Percentiles rank a stretch among this genome's conserved stretches.
These are phyloP conservation scores for Beauveria australis DNA, from an alignment of 2,329 filamentous ascomycete genomes.

Conservation along the genomic window DNA sequence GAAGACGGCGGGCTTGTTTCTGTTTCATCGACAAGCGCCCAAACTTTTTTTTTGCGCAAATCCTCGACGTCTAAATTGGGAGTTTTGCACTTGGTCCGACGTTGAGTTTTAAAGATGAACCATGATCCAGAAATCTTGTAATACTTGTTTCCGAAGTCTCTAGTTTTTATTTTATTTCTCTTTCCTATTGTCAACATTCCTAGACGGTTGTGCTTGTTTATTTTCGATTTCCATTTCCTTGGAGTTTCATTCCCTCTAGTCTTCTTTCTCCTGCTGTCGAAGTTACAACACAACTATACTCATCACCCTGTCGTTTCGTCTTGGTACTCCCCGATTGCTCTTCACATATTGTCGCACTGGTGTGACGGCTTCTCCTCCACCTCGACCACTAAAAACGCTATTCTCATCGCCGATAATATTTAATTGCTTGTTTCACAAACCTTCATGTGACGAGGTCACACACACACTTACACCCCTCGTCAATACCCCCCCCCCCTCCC, in stretches of 20 bases:
- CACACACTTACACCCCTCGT: background rate
- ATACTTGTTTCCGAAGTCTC: background rate
- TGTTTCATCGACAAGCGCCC: conserved; percentile 10
- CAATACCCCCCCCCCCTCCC: background rate
- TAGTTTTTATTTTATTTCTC: background rate
- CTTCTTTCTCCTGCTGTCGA: conserved; percentile 1
- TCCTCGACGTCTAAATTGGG: background rate
- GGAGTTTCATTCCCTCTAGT: background rate
- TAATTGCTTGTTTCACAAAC: background rate
- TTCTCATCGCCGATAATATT: background rate
- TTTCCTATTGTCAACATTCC: conserved; percentile 7
- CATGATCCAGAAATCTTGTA: background rate
- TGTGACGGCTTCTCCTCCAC: background rate
- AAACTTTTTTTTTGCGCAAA: background rate
- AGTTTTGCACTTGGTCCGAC: background rate
- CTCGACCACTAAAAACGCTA: background rate
- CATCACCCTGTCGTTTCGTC: background rate
- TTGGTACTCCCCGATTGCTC: background rate
- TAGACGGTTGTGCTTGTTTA: conserved; percentile 1
- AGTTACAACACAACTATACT: background rate
- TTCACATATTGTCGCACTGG: background rate
- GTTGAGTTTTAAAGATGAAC: background rate
- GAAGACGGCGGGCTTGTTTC: background rate
- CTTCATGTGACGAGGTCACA: conserved; percentile 2
- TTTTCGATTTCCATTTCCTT: background rate